Evolutionary conservation across 2,329 filamentous ascomycete species (phyloP).

Genomic region (Ceratocystis papillata): DNA sequence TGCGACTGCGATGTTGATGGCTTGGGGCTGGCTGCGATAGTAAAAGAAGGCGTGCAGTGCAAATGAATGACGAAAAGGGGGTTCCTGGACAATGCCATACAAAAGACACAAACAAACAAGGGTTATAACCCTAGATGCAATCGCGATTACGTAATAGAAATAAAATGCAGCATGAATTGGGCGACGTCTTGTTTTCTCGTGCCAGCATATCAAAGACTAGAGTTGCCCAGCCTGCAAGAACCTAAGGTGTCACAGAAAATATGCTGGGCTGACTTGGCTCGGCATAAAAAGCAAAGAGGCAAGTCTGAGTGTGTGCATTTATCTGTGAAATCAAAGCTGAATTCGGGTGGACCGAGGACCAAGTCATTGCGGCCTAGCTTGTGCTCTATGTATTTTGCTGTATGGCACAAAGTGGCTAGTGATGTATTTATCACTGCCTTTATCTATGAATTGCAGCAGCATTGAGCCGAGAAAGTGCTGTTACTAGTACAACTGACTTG

Average conservation of each 20-base stretch:
- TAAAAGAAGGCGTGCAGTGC: not conserved
- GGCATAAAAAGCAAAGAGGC: not conserved
- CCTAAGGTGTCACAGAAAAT: not conserved
- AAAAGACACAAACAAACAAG: not conserved
- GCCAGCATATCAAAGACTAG: not conserved
- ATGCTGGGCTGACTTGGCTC: not conserved
- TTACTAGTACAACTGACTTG: slow-evolving; percentile 11
- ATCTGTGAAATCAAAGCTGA: not conserved
- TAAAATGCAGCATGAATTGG: not conserved
- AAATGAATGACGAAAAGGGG: no score
- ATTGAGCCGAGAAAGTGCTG: not conserved
- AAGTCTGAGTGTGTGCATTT: not conserved
- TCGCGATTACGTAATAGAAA: not conserved
- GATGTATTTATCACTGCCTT: not conserved
- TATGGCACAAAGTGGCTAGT: not conserved
- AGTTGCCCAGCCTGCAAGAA: not conserved
- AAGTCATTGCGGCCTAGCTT: not conserved
- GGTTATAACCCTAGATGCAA: not conserved
- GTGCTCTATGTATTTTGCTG: not conserved
- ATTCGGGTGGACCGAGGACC: slow-evolving; percentile 6
- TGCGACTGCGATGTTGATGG: not conserved
- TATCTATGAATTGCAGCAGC: not conserved
- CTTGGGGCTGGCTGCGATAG: not conserved
- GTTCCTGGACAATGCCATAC: no score
- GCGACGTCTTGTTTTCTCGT: not conserved